Evolutionary conservation across 106 monocot species (phyloP).

Genomic region (Agapanthus africanus): DNA sequence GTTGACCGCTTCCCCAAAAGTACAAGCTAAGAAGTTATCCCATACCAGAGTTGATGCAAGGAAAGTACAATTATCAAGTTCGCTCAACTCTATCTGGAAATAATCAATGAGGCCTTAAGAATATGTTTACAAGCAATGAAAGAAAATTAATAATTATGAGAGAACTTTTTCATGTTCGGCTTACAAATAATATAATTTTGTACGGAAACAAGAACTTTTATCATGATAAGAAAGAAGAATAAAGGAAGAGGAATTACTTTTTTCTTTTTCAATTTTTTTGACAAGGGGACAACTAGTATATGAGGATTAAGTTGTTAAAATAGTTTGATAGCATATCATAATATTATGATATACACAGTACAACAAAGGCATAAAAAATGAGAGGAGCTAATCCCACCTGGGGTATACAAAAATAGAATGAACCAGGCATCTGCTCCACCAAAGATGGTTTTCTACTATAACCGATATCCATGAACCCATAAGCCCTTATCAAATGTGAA

Average conservation of each 20-base stretch:
- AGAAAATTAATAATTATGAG: not conserved
- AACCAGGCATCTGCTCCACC: slow-evolving; percentile 21
- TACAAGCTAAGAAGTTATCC: slow-evolving; percentile 48
- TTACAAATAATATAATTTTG: not conserved
- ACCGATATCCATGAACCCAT: slow-evolving; percentile 60
- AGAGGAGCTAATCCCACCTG: slow-evolving; percentile 46
- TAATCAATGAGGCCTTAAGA: not conserved
- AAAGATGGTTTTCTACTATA: slow-evolving; percentile 15
- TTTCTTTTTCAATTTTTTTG: too few species aligned
- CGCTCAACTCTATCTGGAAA: slow-evolving; percentile 72
- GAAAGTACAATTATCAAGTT: slow-evolving; percentile 45
- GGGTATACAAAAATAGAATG: slow-evolving; percentile 68
- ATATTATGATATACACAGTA: not conserved
- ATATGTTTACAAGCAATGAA: not conserved
- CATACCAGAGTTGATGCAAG: slow-evolving; percentile 68
- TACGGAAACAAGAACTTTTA: not conserved
- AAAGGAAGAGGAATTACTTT: not conserved
- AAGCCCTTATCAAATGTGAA: slow-evolving; percentile 74
- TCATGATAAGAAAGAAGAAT: not conserved
- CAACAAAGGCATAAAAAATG: not conserved
- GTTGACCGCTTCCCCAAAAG: slow-evolving; percentile 48
- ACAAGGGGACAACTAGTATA: too few species aligned
- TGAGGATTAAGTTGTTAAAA: not conserved
- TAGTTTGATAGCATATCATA: not conserved
- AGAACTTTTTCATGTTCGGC: not conserved